Percentiles rank a stretch among this genome's conserved stretches.
These are phyloP conservation scores for Trametes elegans DNA, from an alignment of 768 basidiomycete species.

Conservation along the genomic window DNA sequence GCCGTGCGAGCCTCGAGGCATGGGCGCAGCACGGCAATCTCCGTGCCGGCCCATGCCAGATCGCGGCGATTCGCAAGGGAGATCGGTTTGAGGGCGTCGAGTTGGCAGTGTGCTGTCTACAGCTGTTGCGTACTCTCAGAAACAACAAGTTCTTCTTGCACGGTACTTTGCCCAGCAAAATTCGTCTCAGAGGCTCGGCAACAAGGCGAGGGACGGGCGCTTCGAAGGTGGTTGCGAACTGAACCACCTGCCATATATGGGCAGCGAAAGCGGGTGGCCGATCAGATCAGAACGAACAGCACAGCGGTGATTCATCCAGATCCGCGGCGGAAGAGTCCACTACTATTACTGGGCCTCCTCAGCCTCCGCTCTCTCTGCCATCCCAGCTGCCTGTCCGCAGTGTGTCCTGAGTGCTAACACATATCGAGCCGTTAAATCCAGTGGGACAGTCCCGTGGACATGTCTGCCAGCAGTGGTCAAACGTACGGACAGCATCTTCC, in stretches of 20 bases:
- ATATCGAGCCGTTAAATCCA: too few species aligned
- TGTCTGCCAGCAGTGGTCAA: slow-evolving; percentile 22
- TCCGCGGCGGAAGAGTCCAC: not conserved
- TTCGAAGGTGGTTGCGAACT: not conserved
- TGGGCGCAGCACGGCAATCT: slow-evolving; percentile 9
- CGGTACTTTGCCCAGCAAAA: too few species aligned
- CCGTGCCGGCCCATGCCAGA: not conserved
- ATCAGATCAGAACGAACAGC: slow-evolving; percentile 11
- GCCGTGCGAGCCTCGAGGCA: not conserved
- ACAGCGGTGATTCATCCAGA: not conserved
- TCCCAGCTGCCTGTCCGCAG: too few species aligned
- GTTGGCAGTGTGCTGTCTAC: too few species aligned
- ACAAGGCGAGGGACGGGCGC: not conserved
- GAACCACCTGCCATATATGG: not conserved
- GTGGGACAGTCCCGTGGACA: too few species aligned
- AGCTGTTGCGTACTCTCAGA: too few species aligned
- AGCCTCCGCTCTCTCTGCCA: too few species aligned
- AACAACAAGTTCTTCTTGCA: too few species aligned
- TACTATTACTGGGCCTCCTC: not conserved
- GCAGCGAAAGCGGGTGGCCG: not conserved
- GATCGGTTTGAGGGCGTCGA: too few species aligned
- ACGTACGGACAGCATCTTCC: slow-evolving; percentile 55
- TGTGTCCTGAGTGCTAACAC: too few species aligned
- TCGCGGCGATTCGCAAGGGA: not conserved
- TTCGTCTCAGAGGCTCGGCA: not conserved